Evolutionary conservation across 192 early-diverging fungal genomes (phyloP).

Genomic region (Gaertneriomyces semiglobifer): DNA sequence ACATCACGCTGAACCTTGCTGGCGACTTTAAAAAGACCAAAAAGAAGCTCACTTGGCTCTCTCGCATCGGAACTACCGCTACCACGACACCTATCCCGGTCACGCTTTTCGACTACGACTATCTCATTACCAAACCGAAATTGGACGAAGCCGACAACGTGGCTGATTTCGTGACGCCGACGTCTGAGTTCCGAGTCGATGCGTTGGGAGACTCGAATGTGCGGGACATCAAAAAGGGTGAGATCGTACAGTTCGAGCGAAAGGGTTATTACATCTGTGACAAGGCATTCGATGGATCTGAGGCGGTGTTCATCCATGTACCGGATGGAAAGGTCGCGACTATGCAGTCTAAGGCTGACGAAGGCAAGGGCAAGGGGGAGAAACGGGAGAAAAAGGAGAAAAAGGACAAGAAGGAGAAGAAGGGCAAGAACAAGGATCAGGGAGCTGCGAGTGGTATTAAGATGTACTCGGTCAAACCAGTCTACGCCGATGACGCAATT

Average conservation of each 20-base stretch:
- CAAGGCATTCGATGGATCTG: slow-evolving; percentile 43
- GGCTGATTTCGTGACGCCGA: slow-evolving; percentile 75
- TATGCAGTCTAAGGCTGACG: slow-evolving; percentile 39
- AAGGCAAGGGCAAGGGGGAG: slow-evolving; percentile 14
- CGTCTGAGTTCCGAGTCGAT: slow-evolving; percentile 72
- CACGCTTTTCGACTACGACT: slow-evolving; percentile 88
- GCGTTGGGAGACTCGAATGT: slow-evolving; percentile 51
- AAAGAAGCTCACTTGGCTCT: slow-evolving; percentile 98
- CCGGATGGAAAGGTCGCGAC: slow-evolving; percentile 86
- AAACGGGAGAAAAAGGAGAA: slow-evolving; percentile 12
- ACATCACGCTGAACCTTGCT: slow-evolving; percentile 76
- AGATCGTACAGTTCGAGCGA: slow-evolving; percentile 96
- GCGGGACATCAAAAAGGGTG: slow-evolving; percentile 46
- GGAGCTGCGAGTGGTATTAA: slow-evolving; percentile 29
- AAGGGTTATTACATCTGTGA: slow-evolving; percentile 95
- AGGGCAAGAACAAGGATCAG: slow-evolving; percentile 17
- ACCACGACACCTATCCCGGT: slow-evolving; percentile 61
- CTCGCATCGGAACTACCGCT: slow-evolving; percentile 40
- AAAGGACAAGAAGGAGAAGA: slow-evolving; percentile 24
- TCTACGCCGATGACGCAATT: slow-evolving; percentile 35
- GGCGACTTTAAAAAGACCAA: slow-evolving; percentile 98
- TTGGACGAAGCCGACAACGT: slow-evolving; percentile 88
- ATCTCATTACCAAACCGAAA: slow-evolving; percentile 97
- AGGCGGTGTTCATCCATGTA: slow-evolving; percentile 73
- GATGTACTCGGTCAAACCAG: slow-evolving; percentile 44